Conservation (phyloP, 257 asterid species). For the Knoxia roxburghii region DNA sequence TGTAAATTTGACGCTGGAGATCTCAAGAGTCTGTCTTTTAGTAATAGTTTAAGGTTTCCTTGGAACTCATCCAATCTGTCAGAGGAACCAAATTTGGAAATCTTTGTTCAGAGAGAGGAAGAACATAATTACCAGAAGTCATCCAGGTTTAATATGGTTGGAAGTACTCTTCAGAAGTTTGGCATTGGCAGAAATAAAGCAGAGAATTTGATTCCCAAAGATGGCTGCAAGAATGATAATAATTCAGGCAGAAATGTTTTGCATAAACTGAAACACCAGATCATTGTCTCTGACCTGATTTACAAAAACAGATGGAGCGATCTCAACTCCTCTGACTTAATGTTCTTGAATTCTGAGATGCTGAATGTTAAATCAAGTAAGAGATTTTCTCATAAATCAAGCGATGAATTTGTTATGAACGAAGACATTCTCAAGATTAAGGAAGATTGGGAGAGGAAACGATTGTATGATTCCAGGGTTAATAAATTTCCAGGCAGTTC, state of each 20-base stretch:
- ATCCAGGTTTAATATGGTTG: too few species aligned
- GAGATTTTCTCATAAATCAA: conserved; percentile 11
- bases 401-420: background rate
- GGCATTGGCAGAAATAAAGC: background rate
- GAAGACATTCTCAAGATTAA: background rate
- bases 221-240: too few species aligned
- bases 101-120: conserved; percentile 5
- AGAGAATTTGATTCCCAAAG: background rate
- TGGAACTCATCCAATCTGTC: conserved; percentile 1
- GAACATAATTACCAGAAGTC: background rate
- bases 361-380: conserved; percentile 20
- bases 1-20: background rate
- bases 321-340: conserved; percentile 40
- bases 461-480: conserved; percentile 21
- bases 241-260: background rate
- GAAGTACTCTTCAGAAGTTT: conserved; percentile 2
- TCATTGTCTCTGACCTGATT: conserved; percentile 42
- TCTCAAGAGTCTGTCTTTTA: background rate
- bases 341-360: conserved; percentile 44
- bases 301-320: conserved; percentile 53
- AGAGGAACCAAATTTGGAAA: background rate
- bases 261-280: conserved; percentile 38
- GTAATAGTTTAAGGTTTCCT: conserved; percentile 7
- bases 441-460: background rate
- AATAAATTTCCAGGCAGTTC: background rate